Evolutionary conservation across 345 rosid species (phyloP), one percentile per base, ranked within the genome.

Genomic region (Populus pruinosa): DNA sequence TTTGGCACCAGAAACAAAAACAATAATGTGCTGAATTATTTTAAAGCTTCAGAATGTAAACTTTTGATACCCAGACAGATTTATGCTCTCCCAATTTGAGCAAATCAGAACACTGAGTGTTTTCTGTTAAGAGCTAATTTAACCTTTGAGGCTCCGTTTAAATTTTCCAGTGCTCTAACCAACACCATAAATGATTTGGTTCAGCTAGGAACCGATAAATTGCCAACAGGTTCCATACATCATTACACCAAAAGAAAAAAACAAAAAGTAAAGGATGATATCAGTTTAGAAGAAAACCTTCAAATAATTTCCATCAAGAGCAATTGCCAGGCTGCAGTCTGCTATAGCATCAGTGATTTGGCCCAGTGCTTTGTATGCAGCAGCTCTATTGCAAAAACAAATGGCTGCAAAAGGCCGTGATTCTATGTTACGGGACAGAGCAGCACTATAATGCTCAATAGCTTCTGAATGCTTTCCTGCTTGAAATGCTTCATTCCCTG

Each of bases 311-410:
- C 87, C 87, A 87, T 93, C 93, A 63, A 96, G 93, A 79, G 99
- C 98, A 77, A 92, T 90, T 77, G 97, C 96, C 67, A 96, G 90
- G 87, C 93, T 93, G 93, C 99, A 96, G 80, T 96, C 99, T 53
- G 99, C 95, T 83, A 91, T 91, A 71, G 98, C 98, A 79, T 93
- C 98, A 47, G 89, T 88, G 36, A 88, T 77, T 84, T 91, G 97
- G 78, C 95, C 92, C 82, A 90, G 74, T 53, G 94, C 91, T 75
- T 92, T 94, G 87, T 88, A 89, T 16, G 97, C 94, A 50, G 97
- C 98, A 80, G 99, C 98, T 80, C 99, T 97, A 85, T 94, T 96
- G 84, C 97, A 96, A 82, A 92, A 92, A 84, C 99, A 96, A 79
- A 92, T 86, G 69, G 98, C 99, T 36, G 97, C 91, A 86, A 91